Base-by-base conservation (phyloP, 1,284 basidiomycete genomes). In the Trichosporon asahii region DNA sequence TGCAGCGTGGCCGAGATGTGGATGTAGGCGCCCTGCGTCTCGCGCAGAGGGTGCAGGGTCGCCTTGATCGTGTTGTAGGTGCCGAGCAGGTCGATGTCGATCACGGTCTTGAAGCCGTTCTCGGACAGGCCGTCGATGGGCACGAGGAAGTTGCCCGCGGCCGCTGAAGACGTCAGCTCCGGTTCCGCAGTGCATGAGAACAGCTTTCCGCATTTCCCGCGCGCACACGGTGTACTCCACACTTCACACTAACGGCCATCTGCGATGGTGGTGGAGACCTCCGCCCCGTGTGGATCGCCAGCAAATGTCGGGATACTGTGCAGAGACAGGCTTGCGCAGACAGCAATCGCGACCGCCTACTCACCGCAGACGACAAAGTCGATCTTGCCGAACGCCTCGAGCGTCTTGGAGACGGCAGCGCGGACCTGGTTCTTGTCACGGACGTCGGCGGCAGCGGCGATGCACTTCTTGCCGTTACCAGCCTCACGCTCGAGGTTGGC, bases 51-150 rank as follows among this genome's bases (percentile, higher is more conserved):
- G 0, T 87, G 86, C 25, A 96, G 83, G 0, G 94, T 96, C 0
- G 94, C 94, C 81, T 97, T 96, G 83, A 98, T 88, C 8, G 95
- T 98, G 84, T 98, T 91, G 86, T 90, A 98, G 2, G 93, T 95
- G 29, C 95, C 95, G 49, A 97, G 85, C 90, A 92, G 70, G 83
- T 98, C 95, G 75, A 98, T 98, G 79, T 96, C 93, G 70, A 98
- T 87, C 29, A 98, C 95, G 0, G 95, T 95, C 81, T 87, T 89
- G 87, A 98, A 98, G 0, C 89, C 94, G 76, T 94, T 94, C 80
- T 92, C 89, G 1, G 91, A 93, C 70, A 95, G 85, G 2, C 87
- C 88, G 63, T 89, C 89, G 73, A 95, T 94, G 31, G 92, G 90
- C 1, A 90, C 90, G 25, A 95, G 86, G 85, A 95, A 95, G 85